Percentiles rank a stretch among this genome's conserved stretches.
Evolutionary conservation across 139 green algal genomes (phyloP).

Genomic region (Chlamydomonas applanata): DNA sequence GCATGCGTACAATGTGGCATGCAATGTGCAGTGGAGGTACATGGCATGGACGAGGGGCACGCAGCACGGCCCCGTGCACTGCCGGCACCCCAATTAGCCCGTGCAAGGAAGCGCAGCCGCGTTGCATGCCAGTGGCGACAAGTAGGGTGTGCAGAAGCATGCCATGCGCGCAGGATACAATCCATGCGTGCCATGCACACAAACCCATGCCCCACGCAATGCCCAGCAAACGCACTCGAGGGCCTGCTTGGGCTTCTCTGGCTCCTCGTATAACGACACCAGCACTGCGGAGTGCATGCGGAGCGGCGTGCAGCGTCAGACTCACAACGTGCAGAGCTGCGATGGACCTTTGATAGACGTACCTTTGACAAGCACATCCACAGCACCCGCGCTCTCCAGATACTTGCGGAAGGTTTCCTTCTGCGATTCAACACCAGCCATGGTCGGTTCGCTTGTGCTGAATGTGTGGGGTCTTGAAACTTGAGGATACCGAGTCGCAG

Average conservation of each 20-base stretch:
- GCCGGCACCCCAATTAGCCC: too few relatives aligned
- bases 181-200: too few relatives aligned
- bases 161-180: background rate
- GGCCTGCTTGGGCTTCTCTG: constrained; percentile 62
- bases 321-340: background rate
- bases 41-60: background rate
- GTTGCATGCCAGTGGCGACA: too few relatives aligned
- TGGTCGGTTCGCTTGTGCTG: too few relatives aligned
- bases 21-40: too few relatives aligned
- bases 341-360: constrained; percentile 53
- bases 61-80: too few relatives aligned
- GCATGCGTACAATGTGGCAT: too few relatives aligned
- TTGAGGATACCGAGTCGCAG: too few relatives aligned
- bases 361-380: constrained; percentile 78
- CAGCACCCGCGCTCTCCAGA: constrained; percentile 66
- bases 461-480: too few relatives aligned
- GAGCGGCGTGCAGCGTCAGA: background rate
- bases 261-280: constrained; percentile 74
- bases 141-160: background rate
- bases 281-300: constrained; percentile 50
- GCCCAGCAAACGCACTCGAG: constrained; percentile 67
- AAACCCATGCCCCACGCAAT: too few relatives aligned
- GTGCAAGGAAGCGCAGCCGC: too few relatives aligned
- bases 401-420: constrained; percentile 80
- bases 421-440: constrained; percentile 37